Evolutionary conservation across 768 basidiomycete species (phyloP).

Genomic region (Multifurca ochricompacta): DNA sequence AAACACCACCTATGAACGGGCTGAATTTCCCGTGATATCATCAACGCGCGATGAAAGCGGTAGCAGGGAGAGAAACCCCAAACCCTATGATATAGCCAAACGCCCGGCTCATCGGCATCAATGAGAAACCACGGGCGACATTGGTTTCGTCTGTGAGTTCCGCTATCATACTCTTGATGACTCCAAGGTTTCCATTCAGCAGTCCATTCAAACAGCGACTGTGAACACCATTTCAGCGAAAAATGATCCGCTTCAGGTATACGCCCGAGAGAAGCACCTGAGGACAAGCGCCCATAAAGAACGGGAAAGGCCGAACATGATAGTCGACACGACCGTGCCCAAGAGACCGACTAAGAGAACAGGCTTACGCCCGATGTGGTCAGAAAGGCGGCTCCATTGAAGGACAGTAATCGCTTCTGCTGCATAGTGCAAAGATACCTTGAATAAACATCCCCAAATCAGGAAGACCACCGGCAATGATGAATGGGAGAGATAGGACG

Average conservation of each 20-base stretch:
- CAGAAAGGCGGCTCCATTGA: slow-evolving; percentile 43
- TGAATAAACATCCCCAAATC: neutral
- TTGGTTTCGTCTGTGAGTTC: slow-evolving; percentile 60
- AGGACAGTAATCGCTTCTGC: slow-evolving; percentile 39
- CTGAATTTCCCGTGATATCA: slow-evolving; percentile 6
- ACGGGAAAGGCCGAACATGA: slow-evolving; percentile 32
- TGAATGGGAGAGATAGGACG: slow-evolving; percentile 19
- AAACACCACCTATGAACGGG: slow-evolving; percentile 21
- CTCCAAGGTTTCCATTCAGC: slow-evolving; percentile 1
- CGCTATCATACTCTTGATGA: slow-evolving; percentile 35
- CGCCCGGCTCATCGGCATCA: slow-evolving; percentile 27
- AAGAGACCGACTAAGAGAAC: slow-evolving; percentile 35
- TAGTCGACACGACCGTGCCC: slow-evolving; percentile 29
- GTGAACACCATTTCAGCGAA: slow-evolving; percentile 54
- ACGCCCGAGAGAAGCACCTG: slow-evolving; percentile 25
- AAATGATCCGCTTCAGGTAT: neutral
- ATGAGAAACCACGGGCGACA: slow-evolving; percentile 34
- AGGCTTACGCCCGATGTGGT: slow-evolving; percentile 42
- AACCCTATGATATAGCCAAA: slow-evolving; percentile 12
- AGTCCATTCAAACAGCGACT: slow-evolving; percentile 4
- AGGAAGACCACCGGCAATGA: neutral
- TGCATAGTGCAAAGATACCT: slow-evolving; percentile 43
- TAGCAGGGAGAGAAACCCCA: neutral
- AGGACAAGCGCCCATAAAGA: slow-evolving; percentile 27
- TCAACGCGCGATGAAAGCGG: neutral